Base-by-base conservation (phyloP, 257 asterid species). In the Solanum appendiculatum region DNA sequence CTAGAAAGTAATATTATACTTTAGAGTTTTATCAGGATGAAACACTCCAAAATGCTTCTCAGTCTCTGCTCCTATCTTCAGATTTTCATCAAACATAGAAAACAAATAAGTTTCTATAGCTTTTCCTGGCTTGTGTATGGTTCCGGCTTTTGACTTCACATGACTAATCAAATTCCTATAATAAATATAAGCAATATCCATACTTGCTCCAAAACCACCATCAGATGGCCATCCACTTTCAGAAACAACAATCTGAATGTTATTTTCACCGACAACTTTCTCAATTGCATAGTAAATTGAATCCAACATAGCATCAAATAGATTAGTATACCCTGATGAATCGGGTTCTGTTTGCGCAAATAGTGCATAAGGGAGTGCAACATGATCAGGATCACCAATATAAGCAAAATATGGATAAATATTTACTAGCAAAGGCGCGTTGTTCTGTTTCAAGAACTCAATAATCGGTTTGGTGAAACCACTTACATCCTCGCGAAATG, bases 141-240 rank as follows among this genome's bases (percentile, higher is more conserved):
- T 92, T 74, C 91, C 87, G 9, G 29, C 33, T 4, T 87, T 87
- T 21, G 64, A 46, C 1, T 42, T 37, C 9, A 87, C 91, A 37
- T 88, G 92, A 1, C n/a, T 5, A 73, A 85, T 77, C 83, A 92
- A 72, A 70, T 86, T 88, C 11, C 13, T 54, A 27, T 64, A 80
- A 40, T 80, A 92, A 80, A 27, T 81, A 20, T 21, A 46, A 0
- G 89, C 91, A 75, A 85, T 89, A 1, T 87, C 75, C n/a, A 56
- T 5, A 5, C 74, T 87, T 15, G 92, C 39, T 3, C 75, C 89
- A 27, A 83, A 44, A 56, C 88, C 91, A 37, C 91, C 93, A 0
- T 34, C 88, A 6, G 92, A 80, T 16, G 93, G 94, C 94, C 92
- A 92, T 0, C 94, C 94, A 8, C 87, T 85, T 44, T 92, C 93